Percentiles rank a stretch among this genome's conserved stretches.
Evolutionary conservation across 2,329 filamentous ascomycete genomes (phyloP).

Genomic region (Onygenales sp.): DNA sequence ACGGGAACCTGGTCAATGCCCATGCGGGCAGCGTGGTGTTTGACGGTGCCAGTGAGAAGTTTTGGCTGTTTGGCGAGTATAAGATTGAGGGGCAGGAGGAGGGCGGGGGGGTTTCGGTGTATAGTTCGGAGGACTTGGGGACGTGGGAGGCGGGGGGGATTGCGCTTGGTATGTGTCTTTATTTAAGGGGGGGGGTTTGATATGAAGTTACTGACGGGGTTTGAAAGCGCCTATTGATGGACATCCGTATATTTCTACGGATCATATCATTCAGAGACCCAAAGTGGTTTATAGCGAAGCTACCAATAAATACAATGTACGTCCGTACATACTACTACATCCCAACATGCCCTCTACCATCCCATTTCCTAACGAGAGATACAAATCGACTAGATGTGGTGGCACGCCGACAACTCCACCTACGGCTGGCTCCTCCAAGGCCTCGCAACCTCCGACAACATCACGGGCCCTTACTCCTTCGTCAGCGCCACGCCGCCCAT

Average conservation of each 20-base stretch:
- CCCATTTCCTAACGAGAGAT: background rate
- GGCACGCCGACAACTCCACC: conserved; percentile 51
- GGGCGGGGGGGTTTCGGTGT: conserved; percentile 52
- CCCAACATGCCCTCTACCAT: too few relatives aligned
- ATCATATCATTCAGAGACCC: conserved; percentile 52
- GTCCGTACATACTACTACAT: conserved; percentile 6
- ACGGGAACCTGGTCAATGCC: conserved; percentile 52
- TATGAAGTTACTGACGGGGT: background rate
- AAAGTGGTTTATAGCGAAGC: conserved; percentile 49
- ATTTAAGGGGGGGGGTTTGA: conserved; percentile 25
- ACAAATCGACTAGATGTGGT: conserved; percentile 40
- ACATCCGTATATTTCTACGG: conserved; percentile 45
- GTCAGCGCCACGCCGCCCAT: conserved; percentile 46
- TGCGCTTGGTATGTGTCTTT: conserved; percentile 30
- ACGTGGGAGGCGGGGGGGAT: conserved; percentile 51
- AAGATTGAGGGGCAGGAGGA: conserved; percentile 50
- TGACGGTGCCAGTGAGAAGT: conserved; percentile 44
- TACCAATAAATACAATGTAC: conserved; percentile 47
- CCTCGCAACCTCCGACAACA: conserved; percentile 44
- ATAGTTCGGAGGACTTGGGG: conserved; percentile 51
- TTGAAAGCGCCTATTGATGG: conserved; percentile 41
- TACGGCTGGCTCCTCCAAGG: conserved; percentile 51
- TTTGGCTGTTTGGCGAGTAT: conserved; percentile 55
- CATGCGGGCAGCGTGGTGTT: conserved; percentile 50
- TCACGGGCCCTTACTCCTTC: conserved; percentile 47